Conservation (phyloP, 2,329 filamentous ascomycete genomes). For the Lasiodiplodia hormozganensis region DNA sequence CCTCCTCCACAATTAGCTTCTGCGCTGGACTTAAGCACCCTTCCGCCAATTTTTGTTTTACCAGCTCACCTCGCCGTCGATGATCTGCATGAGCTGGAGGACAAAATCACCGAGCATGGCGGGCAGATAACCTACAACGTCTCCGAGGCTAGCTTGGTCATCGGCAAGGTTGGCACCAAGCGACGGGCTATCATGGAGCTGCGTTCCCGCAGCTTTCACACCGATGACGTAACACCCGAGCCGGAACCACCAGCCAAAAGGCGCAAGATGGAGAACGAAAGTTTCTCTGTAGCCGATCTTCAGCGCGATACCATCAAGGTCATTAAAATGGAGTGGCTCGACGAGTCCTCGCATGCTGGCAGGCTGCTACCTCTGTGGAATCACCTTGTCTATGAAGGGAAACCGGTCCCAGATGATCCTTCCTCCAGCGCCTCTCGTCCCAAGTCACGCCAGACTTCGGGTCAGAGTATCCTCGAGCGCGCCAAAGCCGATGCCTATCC, state of each 20-base stretch:
- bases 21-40: slow-evolving; percentile 49
- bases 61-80: slow-evolving; percentile 70
- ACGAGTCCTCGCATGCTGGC: slow-evolving; percentile 53
- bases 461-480: slow-evolving; percentile 57
- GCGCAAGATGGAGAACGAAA: slow-evolving; percentile 32
- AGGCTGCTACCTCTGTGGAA: slow-evolving; percentile 53
- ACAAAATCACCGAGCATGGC: slow-evolving; percentile 61
- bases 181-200: slow-evolving; percentile 80
- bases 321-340: slow-evolving; percentile 62
- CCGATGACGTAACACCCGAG: slow-evolving; percentile 55
- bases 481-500: slow-evolving; percentile 57
- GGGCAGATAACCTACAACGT: slow-evolving; percentile 74
- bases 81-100: slow-evolving; percentile 69
- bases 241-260: slow-evolving; percentile 31
- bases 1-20: slow-evolving; percentile 12
- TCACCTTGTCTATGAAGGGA: slow-evolving; percentile 61
- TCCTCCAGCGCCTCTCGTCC: slow-evolving; percentile 32
- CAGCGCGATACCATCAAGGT: slow-evolving; percentile 52
- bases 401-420: slow-evolving; percentile 47
- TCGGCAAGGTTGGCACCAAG: slow-evolving; percentile 75
- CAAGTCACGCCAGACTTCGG: not conserved
- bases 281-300: not conserved
- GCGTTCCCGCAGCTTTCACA: slow-evolving; percentile 67
- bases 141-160: slow-evolving; percentile 72
- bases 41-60: slow-evolving; percentile 76